Conservation (phyloP, 768 basidiomycete genomes). For the Tylopilus felleus region DNA sequence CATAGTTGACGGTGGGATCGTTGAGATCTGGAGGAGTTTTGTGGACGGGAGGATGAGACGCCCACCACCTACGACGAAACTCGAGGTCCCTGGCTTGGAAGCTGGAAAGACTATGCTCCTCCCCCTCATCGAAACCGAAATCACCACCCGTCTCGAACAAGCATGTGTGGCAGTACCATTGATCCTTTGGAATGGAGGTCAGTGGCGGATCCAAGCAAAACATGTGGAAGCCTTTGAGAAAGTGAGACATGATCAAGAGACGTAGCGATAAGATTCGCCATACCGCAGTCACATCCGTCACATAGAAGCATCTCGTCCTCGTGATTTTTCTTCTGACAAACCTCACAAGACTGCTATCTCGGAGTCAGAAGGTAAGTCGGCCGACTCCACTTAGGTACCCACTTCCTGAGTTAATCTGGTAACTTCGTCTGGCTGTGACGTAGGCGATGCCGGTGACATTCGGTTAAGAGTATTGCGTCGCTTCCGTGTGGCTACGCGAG, state of each 20-base stretch:
- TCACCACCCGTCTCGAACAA: conserved; percentile 89
- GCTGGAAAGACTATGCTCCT: conserved; percentile 88
- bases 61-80: conserved; percentile 89
- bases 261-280: conserved; percentile 19
- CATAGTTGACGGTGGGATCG: conserved; percentile 51
- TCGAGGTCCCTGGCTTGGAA: conserved; percentile 90
- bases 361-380: conserved; percentile 21
- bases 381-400: conserved; percentile 23
- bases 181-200: conserved; percentile 78
- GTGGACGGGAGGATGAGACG: conserved; percentile 59
- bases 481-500: conserved; percentile 34
- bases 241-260: conserved; percentile 14
- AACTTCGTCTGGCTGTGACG: conserved; percentile 34
- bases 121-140: conserved; percentile 97
- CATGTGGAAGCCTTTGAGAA: conserved; percentile 84
- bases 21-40: conserved; percentile 34
- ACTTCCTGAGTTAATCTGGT: conserved; percentile 52
- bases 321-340: conserved; percentile 85
- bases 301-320: conserved; percentile 91
- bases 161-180: conserved; percentile 96
- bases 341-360: conserved; percentile 80
- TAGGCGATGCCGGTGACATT: conserved; percentile 21
- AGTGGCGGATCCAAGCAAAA: conserved; percentile 95
- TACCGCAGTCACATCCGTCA: conserved; percentile 82
- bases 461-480: conserved; percentile 20